These are phyloP conservation scores for Penicillium goetzii DNA, from an alignment of 495 filamentous ascomycete species.

Conservation along the genomic window DNA sequence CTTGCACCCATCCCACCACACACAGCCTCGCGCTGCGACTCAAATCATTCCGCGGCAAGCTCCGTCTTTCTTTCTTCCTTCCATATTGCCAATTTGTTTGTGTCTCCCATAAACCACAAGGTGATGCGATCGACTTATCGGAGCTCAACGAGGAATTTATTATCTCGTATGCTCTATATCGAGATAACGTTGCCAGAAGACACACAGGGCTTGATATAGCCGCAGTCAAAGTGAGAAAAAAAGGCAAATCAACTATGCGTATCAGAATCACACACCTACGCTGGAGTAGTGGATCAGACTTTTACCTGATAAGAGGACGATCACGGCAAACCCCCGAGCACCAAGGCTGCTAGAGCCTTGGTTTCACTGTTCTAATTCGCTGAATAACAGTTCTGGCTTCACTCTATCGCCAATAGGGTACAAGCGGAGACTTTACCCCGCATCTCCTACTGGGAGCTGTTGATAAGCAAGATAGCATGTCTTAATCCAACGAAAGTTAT, in stretches of 20 bases:
- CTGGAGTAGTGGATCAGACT: not conserved
- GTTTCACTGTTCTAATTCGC: not conserved
- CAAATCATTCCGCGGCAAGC: no score
- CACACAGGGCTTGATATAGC: not conserved
- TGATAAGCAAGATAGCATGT: slow-evolving; percentile 20
- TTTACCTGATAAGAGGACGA: not conserved
- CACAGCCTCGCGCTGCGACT: no score
- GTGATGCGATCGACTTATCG: not conserved
- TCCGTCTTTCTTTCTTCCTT: no score
- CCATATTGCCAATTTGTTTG: no score
- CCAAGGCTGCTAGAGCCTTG: not conserved
- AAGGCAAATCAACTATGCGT: not conserved
- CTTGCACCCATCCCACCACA: no score
- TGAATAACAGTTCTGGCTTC: not conserved
- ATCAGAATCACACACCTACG: not conserved
- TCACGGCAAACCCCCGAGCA: not conserved
- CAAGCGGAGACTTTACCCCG: slow-evolving; percentile 14
- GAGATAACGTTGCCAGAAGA: not conserved
- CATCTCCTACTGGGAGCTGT: slow-evolving; percentile 9
- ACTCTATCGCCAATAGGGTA: not conserved
- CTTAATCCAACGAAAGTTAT: not conserved
- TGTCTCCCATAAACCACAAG: not conserved
- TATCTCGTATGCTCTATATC: not conserved
- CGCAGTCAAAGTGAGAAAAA: not conserved
- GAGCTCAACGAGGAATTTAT: not conserved